Evolutionary conservation across 495 filamentous ascomycete genomes (phyloP).

Genomic region (Aspergillus sclerotioniger): DNA sequence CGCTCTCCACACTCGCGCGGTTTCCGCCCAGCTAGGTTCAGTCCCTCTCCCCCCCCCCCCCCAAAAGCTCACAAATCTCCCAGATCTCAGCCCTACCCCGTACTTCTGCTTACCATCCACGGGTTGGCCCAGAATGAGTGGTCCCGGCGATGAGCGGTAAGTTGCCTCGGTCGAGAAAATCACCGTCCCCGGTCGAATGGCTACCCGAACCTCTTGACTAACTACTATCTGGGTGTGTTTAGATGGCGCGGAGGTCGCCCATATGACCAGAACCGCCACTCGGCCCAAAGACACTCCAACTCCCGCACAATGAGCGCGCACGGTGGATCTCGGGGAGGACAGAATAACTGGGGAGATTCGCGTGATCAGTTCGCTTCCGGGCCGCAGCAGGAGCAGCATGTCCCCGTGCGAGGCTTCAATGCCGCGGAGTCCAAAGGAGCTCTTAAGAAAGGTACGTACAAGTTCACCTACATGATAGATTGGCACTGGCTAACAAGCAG

Average conservation of each 20-base stretch:
- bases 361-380: constrained; percentile 20
- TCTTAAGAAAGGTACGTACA: constrained; percentile 38
- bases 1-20: background rate
- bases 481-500: background rate
- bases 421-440: constrained; percentile 41
- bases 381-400: constrained; percentile 40
- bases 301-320: constrained; percentile 34
- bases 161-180: constrained; percentile 3
- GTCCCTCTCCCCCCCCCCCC: background rate
- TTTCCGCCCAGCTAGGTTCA: background rate
- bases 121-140: constrained; percentile 32
- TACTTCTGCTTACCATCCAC: constrained; percentile 1
- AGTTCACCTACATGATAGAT: background rate
- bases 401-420: constrained; percentile 49
- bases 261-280: constrained; percentile 39
- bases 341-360: constrained; percentile 26
- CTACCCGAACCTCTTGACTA: background rate
- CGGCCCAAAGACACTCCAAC: constrained; percentile 37
- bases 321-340: constrained; percentile 31
- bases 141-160: constrained; percentile 39
- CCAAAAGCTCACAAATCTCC: background rate
- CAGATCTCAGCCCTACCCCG: background rate
- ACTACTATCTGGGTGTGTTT: background rate
- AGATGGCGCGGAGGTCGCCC: constrained; percentile 44
- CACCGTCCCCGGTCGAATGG: background rate